Evolutionary conservation across 768 basidiomycete genomes (phyloP).

Genomic region (Russula abietina): DNA sequence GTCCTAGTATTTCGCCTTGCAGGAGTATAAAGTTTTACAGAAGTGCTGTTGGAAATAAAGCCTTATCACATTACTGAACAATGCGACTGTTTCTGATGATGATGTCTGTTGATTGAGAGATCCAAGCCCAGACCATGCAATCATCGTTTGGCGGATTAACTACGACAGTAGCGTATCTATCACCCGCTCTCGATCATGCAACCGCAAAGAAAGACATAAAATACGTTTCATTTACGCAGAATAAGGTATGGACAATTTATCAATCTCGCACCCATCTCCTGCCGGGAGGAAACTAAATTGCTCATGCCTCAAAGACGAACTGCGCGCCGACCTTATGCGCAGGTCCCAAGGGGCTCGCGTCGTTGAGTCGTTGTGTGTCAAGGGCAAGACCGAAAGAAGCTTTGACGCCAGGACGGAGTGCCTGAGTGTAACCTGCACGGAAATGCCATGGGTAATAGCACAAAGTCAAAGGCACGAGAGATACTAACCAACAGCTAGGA

Average conservation of each 20-base stretch:
- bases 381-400: constrained; percentile 91
- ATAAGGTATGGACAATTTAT: constrained; percentile 20
- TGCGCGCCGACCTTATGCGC: constrained; percentile 56
- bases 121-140: background rate
- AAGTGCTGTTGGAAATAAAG: constrained; percentile 26
- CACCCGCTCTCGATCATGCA: background rate
- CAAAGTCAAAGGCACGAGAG: background rate
- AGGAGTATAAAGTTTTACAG: constrained; percentile 28
- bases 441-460: constrained; percentile 19
- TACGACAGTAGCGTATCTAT: background rate
- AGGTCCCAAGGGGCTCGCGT: constrained; percentile 49
- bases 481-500: constrained; percentile 71
- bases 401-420: constrained; percentile 89
- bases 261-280: constrained; percentile 1
- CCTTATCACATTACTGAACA: constrained; percentile 11
- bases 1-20: constrained; percentile 18
- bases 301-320: constrained; percentile 25
- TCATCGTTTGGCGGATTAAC: background rate
- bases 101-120: background rate
- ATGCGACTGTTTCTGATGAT: constrained; percentile 1
- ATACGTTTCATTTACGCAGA: constrained; percentile 10
- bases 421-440: constrained; percentile 75
- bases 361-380: constrained; percentile 89
- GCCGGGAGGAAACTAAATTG: background rate
- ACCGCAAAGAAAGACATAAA: background rate